Percentiles rank a stretch among this genome's conserved stretches.
These are phyloP conservation scores for Athelia sp. DNA, from an alignment of 1,284 basidiomycete genomes.

Conservation along the genomic window DNA sequence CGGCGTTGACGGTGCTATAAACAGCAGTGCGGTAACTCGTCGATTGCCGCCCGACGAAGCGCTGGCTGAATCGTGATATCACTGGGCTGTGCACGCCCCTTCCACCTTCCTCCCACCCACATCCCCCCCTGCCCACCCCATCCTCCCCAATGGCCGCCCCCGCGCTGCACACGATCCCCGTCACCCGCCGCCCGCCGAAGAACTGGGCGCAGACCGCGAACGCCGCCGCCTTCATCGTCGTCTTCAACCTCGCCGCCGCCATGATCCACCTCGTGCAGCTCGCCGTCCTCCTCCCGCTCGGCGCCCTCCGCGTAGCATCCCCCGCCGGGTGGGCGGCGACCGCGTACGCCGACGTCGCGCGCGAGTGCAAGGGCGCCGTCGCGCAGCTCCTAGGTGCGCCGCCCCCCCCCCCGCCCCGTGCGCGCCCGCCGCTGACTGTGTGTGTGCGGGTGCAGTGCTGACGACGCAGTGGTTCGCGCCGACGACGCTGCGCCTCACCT, in stretches of 20 bases:
- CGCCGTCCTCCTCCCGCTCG: too few species aligned
- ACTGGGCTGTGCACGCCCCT: neutral
- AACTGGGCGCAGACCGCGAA: constrained; percentile 50
- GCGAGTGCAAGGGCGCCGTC: constrained; percentile 81
- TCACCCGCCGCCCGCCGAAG: constrained; percentile 50
- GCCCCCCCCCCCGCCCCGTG: constrained; percentile 5
- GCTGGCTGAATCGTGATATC: neutral
- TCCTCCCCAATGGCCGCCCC: neutral
- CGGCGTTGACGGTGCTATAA: too few species aligned
- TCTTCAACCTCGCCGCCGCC: constrained; percentile 46
- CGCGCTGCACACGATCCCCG: constrained; percentile 47
- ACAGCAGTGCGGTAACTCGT: too few species aligned
- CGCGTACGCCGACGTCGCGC: constrained; percentile 64
- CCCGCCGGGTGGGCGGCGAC: constrained; percentile 37
- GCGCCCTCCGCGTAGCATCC: neutral
- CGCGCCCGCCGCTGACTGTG: constrained; percentile 9
- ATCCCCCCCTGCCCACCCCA: too few species aligned
- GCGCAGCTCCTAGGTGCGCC: constrained; percentile 66
- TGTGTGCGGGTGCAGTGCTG: constrained; percentile 62
- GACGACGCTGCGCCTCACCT: constrained; percentile 71
- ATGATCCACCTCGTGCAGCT: too few species aligned
- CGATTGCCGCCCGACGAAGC: too few species aligned
- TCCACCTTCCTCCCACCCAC: neutral
- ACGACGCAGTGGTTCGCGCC: constrained; percentile 82
- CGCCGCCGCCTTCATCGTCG: constrained; percentile 47